Percentiles rank a stretch among this genome's conserved stretches.
Conservation (phyloP, 2,329 filamentous ascomycete genomes). For the Lasiodiplodia hormozganensis region DNA sequence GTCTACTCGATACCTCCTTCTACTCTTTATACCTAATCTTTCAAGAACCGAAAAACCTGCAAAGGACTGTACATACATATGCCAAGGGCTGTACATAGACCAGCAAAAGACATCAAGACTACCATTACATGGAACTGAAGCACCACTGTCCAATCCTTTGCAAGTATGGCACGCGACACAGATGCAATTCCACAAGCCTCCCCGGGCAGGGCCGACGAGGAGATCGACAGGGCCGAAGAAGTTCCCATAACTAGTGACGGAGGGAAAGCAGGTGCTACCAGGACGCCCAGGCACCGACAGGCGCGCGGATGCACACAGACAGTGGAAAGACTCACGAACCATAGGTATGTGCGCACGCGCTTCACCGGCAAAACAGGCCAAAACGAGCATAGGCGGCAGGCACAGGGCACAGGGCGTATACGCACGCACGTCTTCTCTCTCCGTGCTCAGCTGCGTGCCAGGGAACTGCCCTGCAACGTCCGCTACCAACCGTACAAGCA, state of each 20-base stretch:
- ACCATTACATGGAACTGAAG: neutral
- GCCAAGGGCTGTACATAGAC: neutral
- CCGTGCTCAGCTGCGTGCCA: neutral
- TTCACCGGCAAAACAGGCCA: neutral
- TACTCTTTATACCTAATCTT: slow-evolving; percentile 13
- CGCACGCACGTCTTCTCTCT: neutral
- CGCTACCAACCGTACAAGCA: neutral
- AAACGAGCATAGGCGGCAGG: neutral
- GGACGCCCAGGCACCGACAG: neutral
- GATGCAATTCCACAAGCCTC: too few relatives aligned
- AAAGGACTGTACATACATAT: neutral
- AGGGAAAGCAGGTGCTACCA: neutral
- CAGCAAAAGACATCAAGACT: neutral
- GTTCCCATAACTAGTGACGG: neutral
- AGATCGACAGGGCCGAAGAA: neutral
- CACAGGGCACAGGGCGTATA: neutral
- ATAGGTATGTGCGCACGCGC: neutral
- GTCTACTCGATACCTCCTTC: slow-evolving; percentile 8
- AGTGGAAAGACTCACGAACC: neutral
- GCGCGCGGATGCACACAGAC: neutral
- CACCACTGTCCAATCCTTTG: too few relatives aligned
- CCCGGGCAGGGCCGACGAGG: neutral
- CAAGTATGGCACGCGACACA: too few relatives aligned
- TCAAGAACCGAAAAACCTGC: neutral
- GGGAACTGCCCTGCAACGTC: slow-evolving; percentile 1